A percentile compares a stretch with the other conserved stretches of the same genome.
Conservation (phyloP, 768 basidiomycete genomes). For the Lactarius hengduanensis region DNA sequence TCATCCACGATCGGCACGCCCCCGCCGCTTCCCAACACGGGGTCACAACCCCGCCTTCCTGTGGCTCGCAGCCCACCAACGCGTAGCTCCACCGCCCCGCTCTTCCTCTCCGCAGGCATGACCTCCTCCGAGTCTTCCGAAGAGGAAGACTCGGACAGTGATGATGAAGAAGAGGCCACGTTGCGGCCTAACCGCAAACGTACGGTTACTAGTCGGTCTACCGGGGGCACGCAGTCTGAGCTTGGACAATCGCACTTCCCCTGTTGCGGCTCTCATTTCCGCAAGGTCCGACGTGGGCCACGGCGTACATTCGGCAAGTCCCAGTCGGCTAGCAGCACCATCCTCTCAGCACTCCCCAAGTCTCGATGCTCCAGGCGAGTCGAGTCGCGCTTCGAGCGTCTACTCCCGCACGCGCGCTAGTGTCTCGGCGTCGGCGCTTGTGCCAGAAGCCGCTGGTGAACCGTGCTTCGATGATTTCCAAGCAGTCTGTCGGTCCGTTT, state of each 20-base stretch:
- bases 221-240: conserved; percentile 30
- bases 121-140: conserved; percentile 40
- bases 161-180: conserved; percentile 35
- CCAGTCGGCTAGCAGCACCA: neutral
- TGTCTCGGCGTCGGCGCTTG: conserved; percentile 56
- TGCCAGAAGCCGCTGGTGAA: conserved; percentile 52
- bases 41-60: conserved; percentile 7
- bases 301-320: conserved; percentile 12
- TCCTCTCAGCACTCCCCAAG: neutral
- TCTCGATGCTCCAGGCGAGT: conserved; percentile 5
- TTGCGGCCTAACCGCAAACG: conserved; percentile 38
- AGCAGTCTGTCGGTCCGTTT: conserved; percentile 18
- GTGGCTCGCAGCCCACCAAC: neutral
- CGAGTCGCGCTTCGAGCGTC: conserved; percentile 21
- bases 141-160: conserved; percentile 37
- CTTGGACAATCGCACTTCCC: conserved; percentile 31
- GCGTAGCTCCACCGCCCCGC: conserved; percentile 27
- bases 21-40: neutral
- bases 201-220: conserved; percentile 33
- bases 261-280: neutral
- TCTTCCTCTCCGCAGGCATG: conserved; percentile 33
- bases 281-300: conserved; percentile 22
- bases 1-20: conserved; percentile 19
- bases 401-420: conserved; percentile 48
- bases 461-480: conserved; percentile 42